Conservation (phyloP, 306 rosid genomes). For the Trifolium repens region DNA sequence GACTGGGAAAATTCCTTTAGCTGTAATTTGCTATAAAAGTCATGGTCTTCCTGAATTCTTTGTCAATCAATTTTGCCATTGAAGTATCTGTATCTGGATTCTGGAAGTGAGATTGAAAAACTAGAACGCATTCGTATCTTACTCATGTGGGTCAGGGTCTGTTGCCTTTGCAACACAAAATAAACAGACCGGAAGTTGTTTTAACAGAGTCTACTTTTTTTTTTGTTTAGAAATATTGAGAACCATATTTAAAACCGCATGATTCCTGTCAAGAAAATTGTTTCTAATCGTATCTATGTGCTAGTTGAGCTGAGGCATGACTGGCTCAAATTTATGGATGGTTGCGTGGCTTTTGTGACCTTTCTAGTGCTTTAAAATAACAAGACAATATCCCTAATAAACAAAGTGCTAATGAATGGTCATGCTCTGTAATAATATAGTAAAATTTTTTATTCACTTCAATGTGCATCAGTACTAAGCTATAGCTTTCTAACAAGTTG, state of each 20-base stretch:
- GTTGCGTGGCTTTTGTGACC: neutral
- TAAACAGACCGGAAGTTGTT: neutral
- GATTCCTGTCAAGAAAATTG: neutral
- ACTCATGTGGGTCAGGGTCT: neutral
- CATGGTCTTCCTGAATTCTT: neutral
- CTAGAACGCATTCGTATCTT: neutral
- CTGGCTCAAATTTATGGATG: neutral
- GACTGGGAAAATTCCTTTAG: neutral
- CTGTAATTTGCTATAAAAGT: neutral
- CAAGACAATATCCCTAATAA: slow-evolving; percentile 3
- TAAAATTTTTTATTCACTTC: neutral
- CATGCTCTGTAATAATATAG: neutral
- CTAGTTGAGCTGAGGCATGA: neutral
- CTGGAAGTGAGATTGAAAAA: neutral
- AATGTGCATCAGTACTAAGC: neutral
- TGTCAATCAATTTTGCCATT: neutral
- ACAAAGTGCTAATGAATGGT: neutral
- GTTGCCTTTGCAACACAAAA: neutral
- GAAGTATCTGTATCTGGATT: neutral
- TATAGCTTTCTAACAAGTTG: slow-evolving; percentile 17
- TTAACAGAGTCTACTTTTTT: neutral
- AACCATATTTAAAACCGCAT: slow-evolving; percentile 1
- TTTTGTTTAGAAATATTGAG: neutral
- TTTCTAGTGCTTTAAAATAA: neutral
- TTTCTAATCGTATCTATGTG: neutral